Evolutionary conservation across 192 early-diverging fungal genomes (phyloP), one percentile per base, ranked within the genome.

Genomic region (Coemansia sp.): DNA sequence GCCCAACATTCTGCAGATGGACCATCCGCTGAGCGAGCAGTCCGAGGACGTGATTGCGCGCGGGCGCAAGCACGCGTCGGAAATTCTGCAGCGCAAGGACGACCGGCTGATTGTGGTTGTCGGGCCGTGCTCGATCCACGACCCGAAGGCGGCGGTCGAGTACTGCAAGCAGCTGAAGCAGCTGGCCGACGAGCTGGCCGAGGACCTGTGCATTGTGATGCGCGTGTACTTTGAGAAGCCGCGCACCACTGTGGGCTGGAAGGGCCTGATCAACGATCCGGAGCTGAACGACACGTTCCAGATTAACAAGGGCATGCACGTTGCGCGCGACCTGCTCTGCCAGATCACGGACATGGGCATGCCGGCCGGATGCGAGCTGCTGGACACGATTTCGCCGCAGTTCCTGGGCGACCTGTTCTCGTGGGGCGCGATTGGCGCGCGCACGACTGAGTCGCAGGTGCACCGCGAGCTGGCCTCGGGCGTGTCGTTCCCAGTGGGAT

Each of bases 221-320:
- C 83, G 95, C 27, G 84, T 88, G 55, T 98, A 98, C 85, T 96
- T 98, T 86, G 95, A 98, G 64, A 98, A 98, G 79, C 95, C 95
- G 31, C 80, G 95, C 55, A 96, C 95, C 2, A 96, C 93, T 8
- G 92, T 96, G 42, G 95, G 88, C 12, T 89, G 86, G 90, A 88
- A 88, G 73, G 89, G 89, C 26, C 70, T 91, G 46, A 91, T 91
- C 70, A 90, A 90, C 59, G 88, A 90, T 53, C 85, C 87, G 8
- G 82, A 86, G 50, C 82, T 87, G 50, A 76, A 87, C 60, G 85
- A 79, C 55, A 89, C 82, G 63, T 98, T 89, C 83, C 77, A 91
- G 48, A 96, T 98, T 82, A 98, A 98, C 81, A 93, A 96, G 79
- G 95, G 95, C 25, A 81, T 98, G 46, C 84, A 87, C 14, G 81